phyloP scores from a whole-genome alignment of 1,139 yeast species.

The Eremothecium gossypii region DNA sequence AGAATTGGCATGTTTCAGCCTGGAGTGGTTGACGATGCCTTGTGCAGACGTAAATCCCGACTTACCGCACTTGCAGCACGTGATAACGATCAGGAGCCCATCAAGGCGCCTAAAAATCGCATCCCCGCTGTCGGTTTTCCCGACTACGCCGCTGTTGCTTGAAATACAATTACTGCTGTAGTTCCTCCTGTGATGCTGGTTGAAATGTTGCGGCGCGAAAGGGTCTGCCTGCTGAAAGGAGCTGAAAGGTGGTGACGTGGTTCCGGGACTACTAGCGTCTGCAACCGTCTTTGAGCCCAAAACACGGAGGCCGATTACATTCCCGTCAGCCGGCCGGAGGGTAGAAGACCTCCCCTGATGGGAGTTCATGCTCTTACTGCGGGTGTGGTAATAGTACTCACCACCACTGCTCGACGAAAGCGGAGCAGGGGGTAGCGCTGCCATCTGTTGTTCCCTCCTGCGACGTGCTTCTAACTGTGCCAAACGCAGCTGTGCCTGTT shows the following conservation, averaged over 20 bases:
- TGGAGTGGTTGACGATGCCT: constrained; percentile 68
- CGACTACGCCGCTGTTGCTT: constrained; percentile 29
- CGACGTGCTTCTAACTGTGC: constrained; percentile 10
- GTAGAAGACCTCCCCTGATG: constrained; percentile 12
- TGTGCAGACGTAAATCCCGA: constrained; percentile 71
- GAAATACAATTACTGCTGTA: constrained; percentile 30
- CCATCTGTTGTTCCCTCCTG: constrained; percentile 13
- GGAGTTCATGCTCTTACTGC: constrained; percentile 27
- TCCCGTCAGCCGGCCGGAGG: constrained; percentile 18
- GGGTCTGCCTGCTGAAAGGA: constrained; percentile 6
- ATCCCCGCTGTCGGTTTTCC: constrained; percentile 29
- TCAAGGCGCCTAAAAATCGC: constrained; percentile 66
- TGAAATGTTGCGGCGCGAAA: constrained; percentile 20
- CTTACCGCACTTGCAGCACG: constrained; percentile 60
- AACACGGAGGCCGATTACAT: constrained; percentile 14
- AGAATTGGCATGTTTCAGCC: constrained; percentile 66
- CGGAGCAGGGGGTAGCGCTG: constrained; percentile 5
- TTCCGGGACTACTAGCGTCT: not conserved
- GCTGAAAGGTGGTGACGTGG: not conserved
- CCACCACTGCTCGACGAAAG: constrained; percentile 3
- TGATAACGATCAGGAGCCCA: constrained; percentile 58
- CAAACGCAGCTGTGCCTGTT: constrained; percentile 12
- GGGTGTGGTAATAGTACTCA: constrained; percentile 20
- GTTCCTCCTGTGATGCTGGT: constrained; percentile 30
- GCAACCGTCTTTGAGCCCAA: constrained; percentile 13